Conservation (phyloP, 345 rosid species). For the Hibiscus mutabilis region DNA sequence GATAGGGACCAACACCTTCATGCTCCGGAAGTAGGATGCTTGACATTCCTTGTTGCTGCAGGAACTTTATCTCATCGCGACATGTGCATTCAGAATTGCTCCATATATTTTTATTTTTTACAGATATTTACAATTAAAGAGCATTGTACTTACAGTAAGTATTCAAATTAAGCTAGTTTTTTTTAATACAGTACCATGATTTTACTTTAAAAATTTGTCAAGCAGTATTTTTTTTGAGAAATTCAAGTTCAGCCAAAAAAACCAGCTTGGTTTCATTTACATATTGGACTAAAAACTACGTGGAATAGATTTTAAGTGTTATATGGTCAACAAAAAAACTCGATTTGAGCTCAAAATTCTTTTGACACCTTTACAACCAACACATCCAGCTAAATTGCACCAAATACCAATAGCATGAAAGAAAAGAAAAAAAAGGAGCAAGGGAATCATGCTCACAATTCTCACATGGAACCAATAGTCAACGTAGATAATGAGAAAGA, state of each 20-base stretch:
- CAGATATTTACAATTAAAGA: neutral
- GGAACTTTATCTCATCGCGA: constrained; percentile 1
- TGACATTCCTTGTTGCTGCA: constrained; percentile 7
- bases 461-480: neutral
- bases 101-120: neutral
- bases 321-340: neutral
- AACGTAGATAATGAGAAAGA: neutral
- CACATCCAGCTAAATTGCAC: neutral
- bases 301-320: neutral
- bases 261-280: neutral
- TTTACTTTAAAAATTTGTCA: neutral
- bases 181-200: neutral
- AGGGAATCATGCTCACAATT: neutral
- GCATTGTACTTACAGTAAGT: neutral
- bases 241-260: neutral
- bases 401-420: neutral
- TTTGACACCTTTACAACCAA: neutral
- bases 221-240: neutral
- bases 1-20: constrained; percentile 7
- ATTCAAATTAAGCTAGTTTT: constrained; percentile 1
- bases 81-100: neutral
- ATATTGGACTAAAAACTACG: neutral
- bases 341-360: neutral
- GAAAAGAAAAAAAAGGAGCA: neutral
- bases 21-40: constrained; percentile 6